Evolutionary conservation across 371 early-diverging fungal species (phyloP).

Genomic region (Conidiobolus incongruus): DNA sequence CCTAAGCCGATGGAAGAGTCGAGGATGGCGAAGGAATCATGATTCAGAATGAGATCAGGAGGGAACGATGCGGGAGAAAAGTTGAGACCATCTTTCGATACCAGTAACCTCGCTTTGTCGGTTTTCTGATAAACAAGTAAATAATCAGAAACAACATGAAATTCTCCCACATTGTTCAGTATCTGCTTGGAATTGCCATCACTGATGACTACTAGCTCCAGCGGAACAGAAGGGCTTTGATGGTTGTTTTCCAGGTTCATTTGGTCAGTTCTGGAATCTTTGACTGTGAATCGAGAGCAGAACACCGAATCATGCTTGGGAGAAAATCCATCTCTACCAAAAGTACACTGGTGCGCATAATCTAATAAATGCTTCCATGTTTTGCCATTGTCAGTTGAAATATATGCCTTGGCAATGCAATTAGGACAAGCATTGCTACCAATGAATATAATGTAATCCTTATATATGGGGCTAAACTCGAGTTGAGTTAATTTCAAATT

Average conservation of each 20-base stretch:
- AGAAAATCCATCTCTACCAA: too few species aligned
- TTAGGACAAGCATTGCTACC: constrained; percentile 22
- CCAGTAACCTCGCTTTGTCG: constrained; percentile 27
- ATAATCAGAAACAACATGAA: neutral
- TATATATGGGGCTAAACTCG: constrained; percentile 61
- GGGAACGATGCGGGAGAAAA: constrained; percentile 64
- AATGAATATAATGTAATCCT: constrained; percentile 58
- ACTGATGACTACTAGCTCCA: neutral
- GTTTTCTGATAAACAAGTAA: constrained; percentile 8
- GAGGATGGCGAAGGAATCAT: constrained; percentile 23
- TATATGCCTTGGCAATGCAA: constrained; percentile 13
- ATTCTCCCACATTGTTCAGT: neutral
- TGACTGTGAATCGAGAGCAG: neutral
- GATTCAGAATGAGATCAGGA: constrained; percentile 24
- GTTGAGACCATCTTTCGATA: constrained; percentile 42
- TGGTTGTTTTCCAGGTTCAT: neutral
- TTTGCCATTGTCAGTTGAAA: neutral
- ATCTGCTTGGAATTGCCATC: neutral
- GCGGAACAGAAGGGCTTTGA: too few species aligned
- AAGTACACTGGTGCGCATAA: too few species aligned
- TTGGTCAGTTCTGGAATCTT: neutral
- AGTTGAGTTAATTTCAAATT: constrained; percentile 25
- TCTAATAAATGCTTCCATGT: too few species aligned
- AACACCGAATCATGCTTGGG: neutral
- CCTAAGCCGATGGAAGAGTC: constrained; percentile 37